A percentile compares a stretch with the other conserved stretches of the same genome.
Evolutionary conservation across 306 rosid genomes (phyloP).

Genomic region (Lagenaria siceraria): DNA sequence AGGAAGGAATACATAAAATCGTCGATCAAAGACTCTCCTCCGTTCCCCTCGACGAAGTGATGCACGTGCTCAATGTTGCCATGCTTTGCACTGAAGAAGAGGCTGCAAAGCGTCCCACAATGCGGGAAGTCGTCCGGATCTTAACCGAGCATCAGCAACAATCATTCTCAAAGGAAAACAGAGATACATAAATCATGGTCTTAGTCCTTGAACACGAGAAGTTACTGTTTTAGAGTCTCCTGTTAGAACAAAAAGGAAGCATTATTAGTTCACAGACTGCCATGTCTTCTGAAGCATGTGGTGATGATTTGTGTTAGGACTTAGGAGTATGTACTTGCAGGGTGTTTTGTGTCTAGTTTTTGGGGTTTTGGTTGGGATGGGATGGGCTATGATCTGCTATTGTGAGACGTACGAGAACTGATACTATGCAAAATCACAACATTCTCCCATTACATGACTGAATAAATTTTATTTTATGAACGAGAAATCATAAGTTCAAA

Average conservation of each 20-base stretch:
- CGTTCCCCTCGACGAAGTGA: constrained; percentile 78
- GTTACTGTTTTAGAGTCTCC: background rate
- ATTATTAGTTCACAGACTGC: background rate
- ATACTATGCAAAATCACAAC: background rate
- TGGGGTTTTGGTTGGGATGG: background rate
- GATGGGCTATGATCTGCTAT: background rate
- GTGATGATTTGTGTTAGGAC: background rate
- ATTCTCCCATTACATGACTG: background rate
- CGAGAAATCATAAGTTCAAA: too few species aligned
- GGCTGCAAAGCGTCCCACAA: constrained; percentile 87
- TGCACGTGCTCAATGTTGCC: constrained; percentile 86
- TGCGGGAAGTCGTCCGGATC: constrained; percentile 92
- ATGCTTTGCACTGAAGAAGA: constrained; percentile 90
- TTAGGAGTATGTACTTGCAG: background rate
- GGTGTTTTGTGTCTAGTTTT: background rate
- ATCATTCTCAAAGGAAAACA: constrained; percentile 25
- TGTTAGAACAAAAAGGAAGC: background rate
- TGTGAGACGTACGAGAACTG: background rate
- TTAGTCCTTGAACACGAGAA: background rate
- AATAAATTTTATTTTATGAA: background rate
- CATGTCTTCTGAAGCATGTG: background rate
- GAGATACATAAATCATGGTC: background rate
- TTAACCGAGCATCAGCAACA: constrained; percentile 74
- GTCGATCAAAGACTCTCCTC: constrained; percentile 80
- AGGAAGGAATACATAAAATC: constrained; percentile 27